Evolutionary conservation across 768 basidiomycete species (phyloP).

Genomic region (Pisolithus albus): DNA sequence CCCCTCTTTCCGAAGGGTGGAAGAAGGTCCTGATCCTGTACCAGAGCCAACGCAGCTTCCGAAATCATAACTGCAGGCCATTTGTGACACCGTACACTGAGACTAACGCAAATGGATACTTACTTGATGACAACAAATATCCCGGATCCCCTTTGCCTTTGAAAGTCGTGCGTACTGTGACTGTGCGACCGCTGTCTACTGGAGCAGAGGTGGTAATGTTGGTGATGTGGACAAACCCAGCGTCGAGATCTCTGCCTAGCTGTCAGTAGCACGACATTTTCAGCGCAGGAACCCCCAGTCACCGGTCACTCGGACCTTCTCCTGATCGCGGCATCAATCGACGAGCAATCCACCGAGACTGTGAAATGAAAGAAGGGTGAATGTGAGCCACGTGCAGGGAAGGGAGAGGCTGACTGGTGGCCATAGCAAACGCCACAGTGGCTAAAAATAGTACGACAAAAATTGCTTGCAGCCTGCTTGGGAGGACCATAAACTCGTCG

Average conservation of each 20-base stretch:
- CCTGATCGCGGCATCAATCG: slow-evolving; percentile 47
- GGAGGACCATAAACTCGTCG: slow-evolving; percentile 55
- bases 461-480: slow-evolving; percentile 35
- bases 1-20: slow-evolving; percentile 55
- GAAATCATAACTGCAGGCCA: slow-evolving; percentile 57
- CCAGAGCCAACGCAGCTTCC: slow-evolving; percentile 70
- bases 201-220: slow-evolving; percentile 66
- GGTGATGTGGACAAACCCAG: slow-evolving; percentile 53
- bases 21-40: slow-evolving; percentile 49
- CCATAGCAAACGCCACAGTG: slow-evolving; percentile 19
- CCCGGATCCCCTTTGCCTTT: slow-evolving; percentile 73
- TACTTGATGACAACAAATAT: slow-evolving; percentile 53
- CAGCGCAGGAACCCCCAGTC: slow-evolving; percentile 4
- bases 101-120: slow-evolving; percentile 12
- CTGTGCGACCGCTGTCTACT: slow-evolving; percentile 33
- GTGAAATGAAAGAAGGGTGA: background rate
- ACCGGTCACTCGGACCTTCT: slow-evolving; percentile 62
- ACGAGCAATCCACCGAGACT: slow-evolving; percentile 47
- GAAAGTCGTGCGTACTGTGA: slow-evolving; percentile 49
- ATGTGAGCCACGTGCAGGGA: background rate
- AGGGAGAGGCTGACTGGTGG: slow-evolving; percentile 28
- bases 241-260: slow-evolving; percentile 42
- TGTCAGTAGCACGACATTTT: background rate
- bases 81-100: background rate
- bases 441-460: slow-evolving; percentile 31